phyloP scores from a whole-genome alignment of 2,329 filamentous ascomycete genomes.

The Fusarium sp. region DNA sequence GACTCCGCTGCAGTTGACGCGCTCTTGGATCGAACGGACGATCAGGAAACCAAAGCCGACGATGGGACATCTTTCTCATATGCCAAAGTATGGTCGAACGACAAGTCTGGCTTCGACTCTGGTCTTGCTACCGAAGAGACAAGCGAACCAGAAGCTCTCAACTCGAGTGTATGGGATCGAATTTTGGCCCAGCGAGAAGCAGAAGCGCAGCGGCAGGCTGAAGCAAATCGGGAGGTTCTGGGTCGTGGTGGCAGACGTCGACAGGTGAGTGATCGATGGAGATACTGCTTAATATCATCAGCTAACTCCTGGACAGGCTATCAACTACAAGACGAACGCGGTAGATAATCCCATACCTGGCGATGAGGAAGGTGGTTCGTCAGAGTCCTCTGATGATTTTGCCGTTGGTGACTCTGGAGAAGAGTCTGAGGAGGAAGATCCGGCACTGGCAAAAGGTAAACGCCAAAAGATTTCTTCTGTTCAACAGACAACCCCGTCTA shows the following conservation, averaged over 20 bases:
- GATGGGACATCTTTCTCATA: constrained; percentile 90
- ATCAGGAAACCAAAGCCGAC: constrained; percentile 79
- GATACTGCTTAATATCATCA: not conserved
- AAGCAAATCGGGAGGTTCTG: constrained; percentile 78
- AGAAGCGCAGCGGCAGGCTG: constrained; percentile 80
- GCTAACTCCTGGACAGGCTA: constrained; percentile 50
- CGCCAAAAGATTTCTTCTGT: constrained; percentile 47
- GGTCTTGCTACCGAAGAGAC: constrained; percentile 68
- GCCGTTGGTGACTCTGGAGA: constrained; percentile 54
- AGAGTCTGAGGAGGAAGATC: constrained; percentile 45
- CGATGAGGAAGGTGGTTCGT: constrained; percentile 49
- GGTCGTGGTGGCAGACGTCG: constrained; percentile 87
- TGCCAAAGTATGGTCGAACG: constrained; percentile 92
- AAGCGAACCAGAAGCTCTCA: constrained; percentile 69
- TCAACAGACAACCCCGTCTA: constrained; percentile 45
- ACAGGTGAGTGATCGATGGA: constrained; percentile 48
- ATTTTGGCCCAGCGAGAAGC: constrained; percentile 88
- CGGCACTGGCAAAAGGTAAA: constrained; percentile 55
- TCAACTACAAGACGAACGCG: constrained; percentile 55
- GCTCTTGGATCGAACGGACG: constrained; percentile 87
- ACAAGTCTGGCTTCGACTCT: constrained; percentile 77
- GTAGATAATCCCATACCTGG: constrained; percentile 45
- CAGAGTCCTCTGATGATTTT: constrained; percentile 56
- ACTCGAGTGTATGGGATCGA: constrained; percentile 86
- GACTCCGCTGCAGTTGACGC: constrained; percentile 88